These are phyloP conservation scores for Colletotrichum ledebouriae DNA, from an alignment of 2,329 filamentous ascomycete species.

Conservation along the genomic window DNA sequence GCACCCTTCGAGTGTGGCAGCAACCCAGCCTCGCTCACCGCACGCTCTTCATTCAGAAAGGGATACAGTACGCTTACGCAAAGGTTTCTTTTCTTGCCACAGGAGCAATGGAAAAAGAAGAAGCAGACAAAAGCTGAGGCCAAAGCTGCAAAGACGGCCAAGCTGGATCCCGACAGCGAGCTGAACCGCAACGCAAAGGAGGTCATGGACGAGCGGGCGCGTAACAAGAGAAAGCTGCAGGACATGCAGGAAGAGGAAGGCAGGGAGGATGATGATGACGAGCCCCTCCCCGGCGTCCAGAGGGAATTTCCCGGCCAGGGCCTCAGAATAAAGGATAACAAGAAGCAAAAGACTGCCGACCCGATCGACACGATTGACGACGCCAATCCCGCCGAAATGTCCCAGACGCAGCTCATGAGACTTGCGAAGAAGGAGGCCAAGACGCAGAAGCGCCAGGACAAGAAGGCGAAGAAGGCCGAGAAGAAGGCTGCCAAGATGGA, in stretches of 20 bases:
- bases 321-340: constrained; percentile 65
- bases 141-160: constrained; percentile 84
- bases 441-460: constrained; percentile 61
- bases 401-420: constrained; percentile 42
- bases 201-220: constrained; percentile 83
- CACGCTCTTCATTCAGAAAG: constrained; percentile 5
- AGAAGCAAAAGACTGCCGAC: constrained; percentile 65
- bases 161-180: constrained; percentile 90
- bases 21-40: not conserved
- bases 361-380: constrained; percentile 40
- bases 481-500: constrained; percentile 45
- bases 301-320: constrained; percentile 75
- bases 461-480: constrained; percentile 55
- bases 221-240: constrained; percentile 84
- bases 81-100: constrained; percentile 33
- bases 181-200: constrained; percentile 88
- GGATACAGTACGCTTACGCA: constrained; percentile 14
- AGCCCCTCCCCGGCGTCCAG: constrained; percentile 66
- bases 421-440: constrained; percentile 47
- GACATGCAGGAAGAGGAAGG: constrained; percentile 67
- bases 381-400: constrained; percentile 44
- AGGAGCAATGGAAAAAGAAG: constrained; percentile 96
- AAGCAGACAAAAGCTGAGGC: constrained; percentile 96
- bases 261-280: constrained; percentile 58
- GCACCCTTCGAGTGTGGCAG: constrained; percentile 10